These are phyloP conservation scores for Calonectria montana DNA, from an alignment of 2,329 filamentous ascomycete genomes.

Conservation along the genomic window DNA sequence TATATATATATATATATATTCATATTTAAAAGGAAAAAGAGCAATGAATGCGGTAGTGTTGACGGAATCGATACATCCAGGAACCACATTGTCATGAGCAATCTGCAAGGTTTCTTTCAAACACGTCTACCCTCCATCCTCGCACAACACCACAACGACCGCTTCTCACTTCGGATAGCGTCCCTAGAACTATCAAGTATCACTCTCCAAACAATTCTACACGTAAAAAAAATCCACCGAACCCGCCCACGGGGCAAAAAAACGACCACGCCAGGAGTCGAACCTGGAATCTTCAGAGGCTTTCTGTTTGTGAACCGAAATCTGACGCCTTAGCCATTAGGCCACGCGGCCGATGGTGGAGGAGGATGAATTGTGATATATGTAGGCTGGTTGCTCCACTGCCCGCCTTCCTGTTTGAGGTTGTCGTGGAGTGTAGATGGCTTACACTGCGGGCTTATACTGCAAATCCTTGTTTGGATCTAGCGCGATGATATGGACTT, in stretches of 20 bases:
- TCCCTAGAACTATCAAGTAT: neutral
- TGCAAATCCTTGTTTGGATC: too few species aligned
- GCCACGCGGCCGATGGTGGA: neutral
- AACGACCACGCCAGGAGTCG: constrained; percentile 2
- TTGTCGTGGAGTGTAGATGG: neutral
- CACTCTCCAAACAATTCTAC: neutral
- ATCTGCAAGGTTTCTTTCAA: too few species aligned
- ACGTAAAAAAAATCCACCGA: neutral
- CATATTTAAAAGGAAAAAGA: too few species aligned
- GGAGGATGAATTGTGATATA: neutral
- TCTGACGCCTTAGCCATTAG: constrained; percentile 9
- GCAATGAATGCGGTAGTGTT: too few species aligned
- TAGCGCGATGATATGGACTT: too few species aligned
- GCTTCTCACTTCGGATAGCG: too few species aligned
- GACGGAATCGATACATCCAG: too few species aligned
- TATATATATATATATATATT: too few species aligned
- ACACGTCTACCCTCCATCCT: too few species aligned
- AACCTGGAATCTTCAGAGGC: constrained; percentile 5
- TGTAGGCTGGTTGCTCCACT: neutral
- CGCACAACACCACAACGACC: too few species aligned
- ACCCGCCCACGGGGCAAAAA: neutral
- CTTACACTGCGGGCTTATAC: too few species aligned
- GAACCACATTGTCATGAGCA: too few species aligned
- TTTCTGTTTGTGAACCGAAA: neutral
- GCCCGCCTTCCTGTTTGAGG: neutral